A percentile compares a stretch with the other conserved stretches of the same genome.
Evolutionary conservation across 805 yeast species (phyloP).

Genomic region (Zygotorulaspora florentina): DNA sequence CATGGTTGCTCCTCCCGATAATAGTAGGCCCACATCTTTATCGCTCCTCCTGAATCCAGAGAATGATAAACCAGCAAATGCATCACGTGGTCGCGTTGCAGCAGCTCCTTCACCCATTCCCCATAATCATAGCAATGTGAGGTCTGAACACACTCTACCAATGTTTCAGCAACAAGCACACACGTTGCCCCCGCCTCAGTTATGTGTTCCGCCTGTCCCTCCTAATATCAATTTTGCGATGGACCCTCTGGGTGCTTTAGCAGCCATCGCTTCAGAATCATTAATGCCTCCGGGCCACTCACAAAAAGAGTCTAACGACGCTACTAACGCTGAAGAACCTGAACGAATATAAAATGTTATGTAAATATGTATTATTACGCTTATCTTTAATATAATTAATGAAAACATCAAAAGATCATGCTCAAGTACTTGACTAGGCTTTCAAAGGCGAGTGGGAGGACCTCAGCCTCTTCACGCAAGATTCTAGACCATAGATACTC

Average conservation of each 20-base stretch:
- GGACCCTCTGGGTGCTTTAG: conserved; percentile 37
- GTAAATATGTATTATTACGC: too few species aligned
- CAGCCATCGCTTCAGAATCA: conserved; percentile 37
- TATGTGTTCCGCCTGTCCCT: neutral
- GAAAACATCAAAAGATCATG: too few species aligned
- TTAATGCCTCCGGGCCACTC: conserved; percentile 8
- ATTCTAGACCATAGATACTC: too few species aligned
- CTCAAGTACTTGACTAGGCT: too few species aligned
- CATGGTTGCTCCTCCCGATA: conserved; percentile 1
- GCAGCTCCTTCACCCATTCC: neutral
- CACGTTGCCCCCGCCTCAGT: neutral
- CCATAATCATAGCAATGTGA: neutral
- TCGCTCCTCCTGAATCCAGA: conserved; percentile 15
- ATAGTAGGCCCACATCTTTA: conserved; percentile 13
- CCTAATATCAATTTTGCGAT: conserved; percentile 27
- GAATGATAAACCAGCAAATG: conserved; percentile 2
- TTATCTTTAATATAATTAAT: neutral
- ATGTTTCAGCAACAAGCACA: neutral
- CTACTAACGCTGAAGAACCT: neutral
- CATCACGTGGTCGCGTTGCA: neutral
- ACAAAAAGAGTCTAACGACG: neutral
- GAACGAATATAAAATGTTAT: neutral
- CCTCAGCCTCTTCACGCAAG: too few species aligned
- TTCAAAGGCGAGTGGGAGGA: too few species aligned
- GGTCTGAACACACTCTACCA: neutral